Evolutionary conservation across 1,284 basidiomycete species (phyloP).

Genomic region (Athelia sp.): DNA sequence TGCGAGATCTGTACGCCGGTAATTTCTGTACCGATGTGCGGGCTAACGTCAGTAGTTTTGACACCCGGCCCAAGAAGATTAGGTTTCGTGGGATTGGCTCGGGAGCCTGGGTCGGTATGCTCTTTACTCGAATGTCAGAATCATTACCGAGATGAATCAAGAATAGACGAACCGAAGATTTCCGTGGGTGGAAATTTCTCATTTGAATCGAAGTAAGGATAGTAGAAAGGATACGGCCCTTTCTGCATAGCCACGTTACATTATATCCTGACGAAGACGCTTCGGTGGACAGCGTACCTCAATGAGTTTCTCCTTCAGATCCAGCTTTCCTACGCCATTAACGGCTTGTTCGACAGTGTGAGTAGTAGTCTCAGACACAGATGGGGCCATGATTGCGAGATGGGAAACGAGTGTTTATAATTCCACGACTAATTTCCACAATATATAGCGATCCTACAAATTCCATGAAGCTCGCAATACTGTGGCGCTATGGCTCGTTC

Average conservation of each 20-base stretch:
- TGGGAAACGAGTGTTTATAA: no score
- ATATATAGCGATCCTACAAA: no score
- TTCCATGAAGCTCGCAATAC: no score
- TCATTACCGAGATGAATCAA: not conserved
- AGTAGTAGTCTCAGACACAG: not conserved
- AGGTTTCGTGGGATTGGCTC: conserved; percentile 47
- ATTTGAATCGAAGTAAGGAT: conserved; percentile 11
- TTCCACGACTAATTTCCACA: no score
- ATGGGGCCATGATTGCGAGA: not conserved
- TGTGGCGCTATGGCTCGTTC: no score
- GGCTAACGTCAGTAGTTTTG: conserved; percentile 40
- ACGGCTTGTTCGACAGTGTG: not conserved
- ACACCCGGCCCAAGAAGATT: conserved; percentile 38
- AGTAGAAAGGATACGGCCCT: conserved; percentile 13
- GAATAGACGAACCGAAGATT: conserved; percentile 6
- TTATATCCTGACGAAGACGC: not conserved
- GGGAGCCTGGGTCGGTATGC: conserved; percentile 37
- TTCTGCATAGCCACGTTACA: not conserved
- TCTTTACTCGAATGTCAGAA: conserved; percentile 16
- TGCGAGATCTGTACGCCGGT: conserved; percentile 54
- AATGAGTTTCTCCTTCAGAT: not conserved
- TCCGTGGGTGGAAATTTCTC: conserved; percentile 14
- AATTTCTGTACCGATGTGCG: conserved; percentile 56
- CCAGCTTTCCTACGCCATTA: not conserved
- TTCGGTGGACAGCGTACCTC: not conserved